phyloP scores from a whole-genome alignment of 495 filamentous ascomycete species.

The Podospora pseudopauciseta region DNA sequence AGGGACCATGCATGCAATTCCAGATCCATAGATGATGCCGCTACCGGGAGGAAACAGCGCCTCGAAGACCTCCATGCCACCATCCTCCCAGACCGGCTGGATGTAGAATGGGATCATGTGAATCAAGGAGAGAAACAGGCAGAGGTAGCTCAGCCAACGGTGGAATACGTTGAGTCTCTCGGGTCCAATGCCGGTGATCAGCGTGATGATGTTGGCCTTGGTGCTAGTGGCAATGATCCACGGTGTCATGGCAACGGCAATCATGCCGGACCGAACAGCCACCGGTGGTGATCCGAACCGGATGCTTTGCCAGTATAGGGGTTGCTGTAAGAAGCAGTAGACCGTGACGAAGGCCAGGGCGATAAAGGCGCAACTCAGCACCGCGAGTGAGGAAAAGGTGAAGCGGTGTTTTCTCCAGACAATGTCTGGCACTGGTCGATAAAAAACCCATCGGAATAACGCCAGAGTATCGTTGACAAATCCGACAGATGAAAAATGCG shows the following conservation, averaged over 20 bases:
- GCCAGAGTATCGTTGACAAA: slow-evolving; percentile 73
- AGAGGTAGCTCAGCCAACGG: slow-evolving; percentile 87
- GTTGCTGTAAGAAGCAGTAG: slow-evolving; percentile 82
- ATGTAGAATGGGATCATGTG: slow-evolving; percentile 89
- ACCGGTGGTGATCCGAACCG: slow-evolving; percentile 81
- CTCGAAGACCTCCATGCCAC: slow-evolving; percentile 61
- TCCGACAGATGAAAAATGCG: slow-evolving; percentile 63
- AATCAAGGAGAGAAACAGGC: slow-evolving; percentile 74
- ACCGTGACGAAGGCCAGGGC: slow-evolving; percentile 68
- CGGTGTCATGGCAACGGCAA: slow-evolving; percentile 87
- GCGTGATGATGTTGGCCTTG: slow-evolving; percentile 81
- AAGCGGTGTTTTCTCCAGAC: slow-evolving; percentile 60
- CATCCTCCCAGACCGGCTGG: slow-evolving; percentile 77
- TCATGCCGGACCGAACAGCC: slow-evolving; percentile 88
- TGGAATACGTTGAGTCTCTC: slow-evolving; percentile 91
- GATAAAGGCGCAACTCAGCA: slow-evolving; percentile 60
- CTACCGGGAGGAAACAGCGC: slow-evolving; percentile 56
- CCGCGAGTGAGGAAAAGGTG: slow-evolving; percentile 70
- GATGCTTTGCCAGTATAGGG: slow-evolving; percentile 80
- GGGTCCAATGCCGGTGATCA: slow-evolving; percentile 87
- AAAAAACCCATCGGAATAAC: slow-evolving; percentile 78
- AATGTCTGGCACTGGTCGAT: slow-evolving; percentile 71
- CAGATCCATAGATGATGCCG: slow-evolving; percentile 80
- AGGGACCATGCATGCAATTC: slow-evolving; percentile 80
- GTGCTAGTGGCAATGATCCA: slow-evolving; percentile 89